These are phyloP conservation scores for Ophiostoma tasmaniense DNA, from an alignment of 2,329 filamentous ascomycete genomes.

Conservation along the genomic window DNA sequence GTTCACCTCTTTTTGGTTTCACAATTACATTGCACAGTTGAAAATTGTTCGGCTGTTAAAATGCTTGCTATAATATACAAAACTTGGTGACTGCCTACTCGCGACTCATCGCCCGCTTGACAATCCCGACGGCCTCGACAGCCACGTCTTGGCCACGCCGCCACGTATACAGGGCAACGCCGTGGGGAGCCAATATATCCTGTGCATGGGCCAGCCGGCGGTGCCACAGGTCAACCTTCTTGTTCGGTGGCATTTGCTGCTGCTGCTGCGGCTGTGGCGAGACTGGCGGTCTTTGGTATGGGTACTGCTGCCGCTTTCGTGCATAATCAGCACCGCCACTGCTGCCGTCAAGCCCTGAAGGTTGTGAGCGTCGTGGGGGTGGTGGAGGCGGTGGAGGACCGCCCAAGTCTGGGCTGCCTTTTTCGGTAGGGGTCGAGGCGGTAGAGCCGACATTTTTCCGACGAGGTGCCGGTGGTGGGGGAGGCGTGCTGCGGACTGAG, in stretches of 20 bases:
- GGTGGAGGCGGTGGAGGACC: constrained; percentile 15
- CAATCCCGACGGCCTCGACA: constrained; percentile 55
- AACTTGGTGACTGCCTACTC: background rate
- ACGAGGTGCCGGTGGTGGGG: constrained; percentile 13
- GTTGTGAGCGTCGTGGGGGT: constrained; percentile 13
- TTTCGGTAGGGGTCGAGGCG: constrained; percentile 30
- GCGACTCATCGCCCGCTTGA: constrained; percentile 39
- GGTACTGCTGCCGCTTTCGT: constrained; percentile 16
- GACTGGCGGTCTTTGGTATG: constrained; percentile 14
- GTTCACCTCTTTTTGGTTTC: background rate
- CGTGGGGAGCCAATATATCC: constrained; percentile 49
- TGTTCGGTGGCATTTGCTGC: constrained; percentile 36
- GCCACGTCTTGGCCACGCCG: constrained; percentile 61
- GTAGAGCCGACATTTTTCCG: constrained; percentile 8
- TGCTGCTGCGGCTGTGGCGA: constrained; percentile 17
- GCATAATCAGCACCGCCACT: background rate
- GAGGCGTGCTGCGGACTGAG: background rate
- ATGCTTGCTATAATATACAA: background rate
- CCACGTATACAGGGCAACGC: constrained; percentile 66
- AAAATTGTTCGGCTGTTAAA: background rate
- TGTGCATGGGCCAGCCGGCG: constrained; percentile 59
- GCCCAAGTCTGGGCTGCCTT: constrained; percentile 13
- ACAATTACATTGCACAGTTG: background rate
- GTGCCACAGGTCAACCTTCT: constrained; percentile 65
- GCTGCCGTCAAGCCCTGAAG: background rate